Conservation (phyloP, 768 basidiomycete genomes). For the Boletellus ananiceps region DNA sequence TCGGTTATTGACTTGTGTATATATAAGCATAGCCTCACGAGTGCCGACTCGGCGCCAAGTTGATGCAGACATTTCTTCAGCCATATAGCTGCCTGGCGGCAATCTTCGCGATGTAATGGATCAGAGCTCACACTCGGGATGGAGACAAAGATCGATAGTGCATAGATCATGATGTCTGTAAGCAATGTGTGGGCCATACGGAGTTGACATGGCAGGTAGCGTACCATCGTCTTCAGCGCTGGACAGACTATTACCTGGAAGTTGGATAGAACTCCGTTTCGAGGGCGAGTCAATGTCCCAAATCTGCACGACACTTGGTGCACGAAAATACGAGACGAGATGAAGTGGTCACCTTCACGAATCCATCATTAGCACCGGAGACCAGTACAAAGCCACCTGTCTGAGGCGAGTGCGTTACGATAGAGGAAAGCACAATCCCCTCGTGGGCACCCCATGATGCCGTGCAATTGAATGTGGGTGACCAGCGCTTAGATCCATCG, state of each 20-base stretch:
- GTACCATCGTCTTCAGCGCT: constrained; percentile 21
- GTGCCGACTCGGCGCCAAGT: constrained; percentile 75
- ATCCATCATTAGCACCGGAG: constrained; percentile 82
- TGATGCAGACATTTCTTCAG: constrained; percentile 83
- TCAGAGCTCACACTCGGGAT: constrained; percentile 81
- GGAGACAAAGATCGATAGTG: constrained; percentile 79
- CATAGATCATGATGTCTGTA: constrained; percentile 69
- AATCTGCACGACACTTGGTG: constrained; percentile 33
- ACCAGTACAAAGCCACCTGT: constrained; percentile 39
- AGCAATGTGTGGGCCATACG: constrained; percentile 2
- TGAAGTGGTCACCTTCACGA: constrained; percentile 61
- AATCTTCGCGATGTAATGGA: constrained; percentile 71
- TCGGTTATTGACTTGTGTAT: neutral
- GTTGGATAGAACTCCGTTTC: neutral
- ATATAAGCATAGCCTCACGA: constrained; percentile 43
- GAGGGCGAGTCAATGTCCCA: constrained; percentile 46
- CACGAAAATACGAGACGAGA: neutral
- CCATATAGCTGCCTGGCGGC: constrained; percentile 92
- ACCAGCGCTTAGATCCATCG: constrained; percentile 56
- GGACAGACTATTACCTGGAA: neutral
- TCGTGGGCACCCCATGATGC: constrained; percentile 79
- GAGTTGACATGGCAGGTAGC: neutral
- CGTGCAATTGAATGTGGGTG: constrained; percentile 78
- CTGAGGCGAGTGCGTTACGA: constrained; percentile 42
- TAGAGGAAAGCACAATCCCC: constrained; percentile 79